phyloP scores from a whole-genome alignment of 805 yeast species.

The Saturnispora sanitii region DNA sequence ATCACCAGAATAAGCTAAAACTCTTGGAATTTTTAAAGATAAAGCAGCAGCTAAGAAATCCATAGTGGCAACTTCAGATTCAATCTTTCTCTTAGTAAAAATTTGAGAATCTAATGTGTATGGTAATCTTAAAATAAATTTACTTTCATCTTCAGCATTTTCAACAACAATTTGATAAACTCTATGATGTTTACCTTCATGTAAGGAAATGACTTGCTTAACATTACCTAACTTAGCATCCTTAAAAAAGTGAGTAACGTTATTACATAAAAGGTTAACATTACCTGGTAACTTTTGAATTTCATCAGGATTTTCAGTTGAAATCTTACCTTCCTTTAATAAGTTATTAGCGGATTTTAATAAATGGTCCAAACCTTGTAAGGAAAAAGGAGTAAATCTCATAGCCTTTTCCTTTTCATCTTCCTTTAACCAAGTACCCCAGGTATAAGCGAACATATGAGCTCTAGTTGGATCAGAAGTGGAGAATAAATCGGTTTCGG shows the following conservation, averaged over 20 bases:
- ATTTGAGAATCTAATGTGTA: slow-evolving; percentile 63
- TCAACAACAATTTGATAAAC: slow-evolving; percentile 53
- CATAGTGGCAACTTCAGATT: slow-evolving; percentile 88
- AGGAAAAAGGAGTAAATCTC: slow-evolving; percentile 72
- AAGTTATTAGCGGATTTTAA: slow-evolving; percentile 8
- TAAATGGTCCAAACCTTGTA: slow-evolving; percentile 55
- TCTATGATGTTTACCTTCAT: slow-evolving; percentile 92
- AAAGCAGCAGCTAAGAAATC: slow-evolving; percentile 66
- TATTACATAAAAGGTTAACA: slow-evolving; percentile 17
- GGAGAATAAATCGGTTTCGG: slow-evolving; percentile 11
- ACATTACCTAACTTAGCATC: slow-evolving; percentile 27
- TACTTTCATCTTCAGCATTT: slow-evolving; percentile 26
- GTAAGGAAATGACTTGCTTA: slow-evolving; percentile 70
- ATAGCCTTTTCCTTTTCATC: slow-evolving; percentile 65
- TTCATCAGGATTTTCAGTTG: slow-evolving; percentile 31
- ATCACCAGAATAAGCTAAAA: slow-evolving; percentile 55
- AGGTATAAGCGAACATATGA: slow-evolving; percentile 71
- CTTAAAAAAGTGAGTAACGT: slow-evolving; percentile 15
- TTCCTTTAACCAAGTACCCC: slow-evolving; percentile 92
- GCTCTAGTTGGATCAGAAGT: slow-evolving; percentile 13
- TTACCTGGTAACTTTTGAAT: slow-evolving; percentile 23
- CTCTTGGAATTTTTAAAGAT: slow-evolving; percentile 63
- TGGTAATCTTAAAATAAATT: slow-evolving; percentile 76
- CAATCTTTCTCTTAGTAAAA: slow-evolving; percentile 56
- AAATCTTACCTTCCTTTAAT: slow-evolving; percentile 3